Base-by-base conservation (phyloP, 2,329 filamentous ascomycete species). In the Thielaviopsis cerberus region DNA sequence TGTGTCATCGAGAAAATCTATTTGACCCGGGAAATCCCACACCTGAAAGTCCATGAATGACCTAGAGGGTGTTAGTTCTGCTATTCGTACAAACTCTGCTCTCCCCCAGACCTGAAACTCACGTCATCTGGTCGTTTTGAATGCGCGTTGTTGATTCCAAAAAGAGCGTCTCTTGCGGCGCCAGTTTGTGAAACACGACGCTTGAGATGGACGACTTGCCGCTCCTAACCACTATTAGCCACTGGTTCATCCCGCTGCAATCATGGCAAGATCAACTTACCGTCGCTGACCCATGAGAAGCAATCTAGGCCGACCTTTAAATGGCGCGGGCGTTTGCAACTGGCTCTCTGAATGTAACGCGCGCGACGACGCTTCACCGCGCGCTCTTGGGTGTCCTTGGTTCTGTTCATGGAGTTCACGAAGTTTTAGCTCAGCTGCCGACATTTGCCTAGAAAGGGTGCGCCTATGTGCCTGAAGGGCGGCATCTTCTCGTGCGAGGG, bases 11-110 rank as follows among this genome's bases (percentile, higher is more conserved):
- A 94, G 94, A 58, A 81, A 75, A 71, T 96, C 88, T 63, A 97
- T 81, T 71, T 97, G 90, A 24, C 91, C 90, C 1, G 92, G 92
- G 59, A 98, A 90, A 68, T 98, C 92, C 87, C 90, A 96, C 53
- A 96, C 88, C 71, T 97, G 91, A 64, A 97, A 96, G 68, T 97
- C 91, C 89, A 97, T 96, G 69, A 98, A 97, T 2, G 92, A 97
- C 64, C 89, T 96, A 60, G 20, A 51, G 41, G 6, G 5, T 50
- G 52, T 62, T 34, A 65, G 59, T 20, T 41, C 62, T 68, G 34
- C 67, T 22, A 13, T 10, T 45, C 17, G n/a, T n/a, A n/a, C n/a
- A n/a, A n/a, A n/a, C n/a, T 11, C 3, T 7, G 10, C 8, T 15
- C n/a, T 20, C 8, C 34, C 8, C 11, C 4, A 26, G 22, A 8